Evolutionary conservation across 1,284 basidiomycete species (phyloP).

Genomic region (Agroathelia rolfsii): DNA sequence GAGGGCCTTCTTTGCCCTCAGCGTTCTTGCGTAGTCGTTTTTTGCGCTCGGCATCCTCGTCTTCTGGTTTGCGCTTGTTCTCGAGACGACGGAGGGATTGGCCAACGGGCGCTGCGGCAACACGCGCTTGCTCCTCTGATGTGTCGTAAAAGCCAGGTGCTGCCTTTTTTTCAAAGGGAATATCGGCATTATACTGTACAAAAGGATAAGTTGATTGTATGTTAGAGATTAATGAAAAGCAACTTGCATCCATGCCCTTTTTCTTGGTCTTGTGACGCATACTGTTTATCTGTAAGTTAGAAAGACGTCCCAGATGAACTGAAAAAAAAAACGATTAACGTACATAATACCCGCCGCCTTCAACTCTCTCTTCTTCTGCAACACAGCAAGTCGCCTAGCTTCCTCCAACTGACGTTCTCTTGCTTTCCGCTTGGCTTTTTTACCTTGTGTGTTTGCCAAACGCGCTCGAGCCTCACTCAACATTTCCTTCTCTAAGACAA

Average conservation of each 20-base stretch:
- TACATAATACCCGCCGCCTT: slow-evolving; percentile 97
- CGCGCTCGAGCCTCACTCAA: slow-evolving; percentile 96
- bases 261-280: slow-evolving; percentile 88
- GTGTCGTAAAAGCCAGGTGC: slow-evolving; percentile 97
- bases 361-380: slow-evolving; percentile 97
- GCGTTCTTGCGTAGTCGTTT: slow-evolving; percentile 70
- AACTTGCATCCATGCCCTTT: slow-evolving; percentile 90
- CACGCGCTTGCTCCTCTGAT: slow-evolving; percentile 86
- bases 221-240: too few species aligned
- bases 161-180: slow-evolving; percentile 96
- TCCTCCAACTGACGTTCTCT: slow-evolving; percentile 95
- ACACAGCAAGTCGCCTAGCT: slow-evolving; percentile 84
- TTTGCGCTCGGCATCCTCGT: slow-evolving; percentile 77
- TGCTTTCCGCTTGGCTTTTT: slow-evolving; percentile 98
- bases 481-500: slow-evolving; percentile 93
- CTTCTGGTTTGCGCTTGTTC: slow-evolving; percentile 88
- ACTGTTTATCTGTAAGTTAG: slow-evolving; percentile 27
- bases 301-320: slow-evolving; percentile 3
- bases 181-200: slow-evolving; percentile 90
- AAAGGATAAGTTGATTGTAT: slow-evolving; percentile 8
- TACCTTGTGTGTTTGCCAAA: slow-evolving; percentile 98
- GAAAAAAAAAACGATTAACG: slow-evolving; percentile 22
- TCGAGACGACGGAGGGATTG: slow-evolving; percentile 83
- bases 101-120: slow-evolving; percentile 82
- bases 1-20: slow-evolving; percentile 54